Conservation (phyloP, 441 rosid genomes). For the Brassica balearica region DNA sequence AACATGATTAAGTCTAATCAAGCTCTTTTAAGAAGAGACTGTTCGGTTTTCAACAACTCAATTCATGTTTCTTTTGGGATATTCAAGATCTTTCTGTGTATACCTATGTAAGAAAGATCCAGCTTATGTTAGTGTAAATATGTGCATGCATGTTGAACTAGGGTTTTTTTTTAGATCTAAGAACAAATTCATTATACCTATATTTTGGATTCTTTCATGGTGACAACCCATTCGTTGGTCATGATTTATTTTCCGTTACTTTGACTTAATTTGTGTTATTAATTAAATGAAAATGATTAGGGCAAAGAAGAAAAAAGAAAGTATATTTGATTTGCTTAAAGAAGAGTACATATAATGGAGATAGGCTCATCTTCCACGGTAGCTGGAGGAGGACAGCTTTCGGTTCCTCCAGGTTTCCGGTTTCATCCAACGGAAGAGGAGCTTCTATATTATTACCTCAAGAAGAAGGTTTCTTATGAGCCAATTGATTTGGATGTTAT, state of each 20-base stretch:
- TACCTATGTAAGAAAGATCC: conserved; percentile 25
- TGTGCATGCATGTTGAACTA: conserved; percentile 37
- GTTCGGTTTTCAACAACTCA: not conserved
- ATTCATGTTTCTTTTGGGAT: conserved; percentile 23
- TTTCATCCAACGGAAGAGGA: conserved; percentile 84
- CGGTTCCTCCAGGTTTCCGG: conserved; percentile 79
- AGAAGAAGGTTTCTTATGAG: conserved; percentile 73
- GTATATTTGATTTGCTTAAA: conserved; percentile 15
- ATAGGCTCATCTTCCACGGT: conserved; percentile 49
- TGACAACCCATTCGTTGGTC: conserved; percentile 13
- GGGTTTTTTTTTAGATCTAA: conserved; percentile 26
- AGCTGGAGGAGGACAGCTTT: conserved; percentile 62
- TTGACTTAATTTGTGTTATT: conserved; percentile 24
- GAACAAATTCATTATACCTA: not conserved
- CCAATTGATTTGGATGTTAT: conserved; percentile 73
- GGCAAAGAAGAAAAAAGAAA: conserved; percentile 25
- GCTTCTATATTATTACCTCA: conserved; percentile 70
- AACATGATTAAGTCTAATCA: conserved; percentile 36
- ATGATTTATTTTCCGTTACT: not conserved
- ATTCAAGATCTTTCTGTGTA: conserved; percentile 12
- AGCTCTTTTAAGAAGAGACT: conserved; percentile 22
- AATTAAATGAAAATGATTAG: conserved; percentile 6
- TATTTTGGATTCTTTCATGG: conserved; percentile 10
- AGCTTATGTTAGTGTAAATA: conserved; percentile 24
- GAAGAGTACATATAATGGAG: conserved; percentile 38